phyloP scores from a whole-genome alignment of 331 rosid genomes.

The Quercus phellos region DNA sequence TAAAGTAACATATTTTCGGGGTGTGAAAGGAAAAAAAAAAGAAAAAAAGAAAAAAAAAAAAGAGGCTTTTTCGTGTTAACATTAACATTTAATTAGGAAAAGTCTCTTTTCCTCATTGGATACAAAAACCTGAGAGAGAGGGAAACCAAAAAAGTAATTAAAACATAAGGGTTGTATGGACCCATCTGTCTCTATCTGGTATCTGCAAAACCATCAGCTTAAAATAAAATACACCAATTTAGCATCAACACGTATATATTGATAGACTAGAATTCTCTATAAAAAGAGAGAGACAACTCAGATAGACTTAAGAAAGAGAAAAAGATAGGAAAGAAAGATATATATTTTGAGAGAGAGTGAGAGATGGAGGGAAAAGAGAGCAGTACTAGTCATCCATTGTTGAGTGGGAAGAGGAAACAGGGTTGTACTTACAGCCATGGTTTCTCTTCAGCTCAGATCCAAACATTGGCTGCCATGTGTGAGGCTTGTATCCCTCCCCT shows the following conservation, averaged over 20 bases:
- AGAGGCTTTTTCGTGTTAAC: too few species aligned
- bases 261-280: background rate
- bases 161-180: background rate
- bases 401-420: conserved; percentile 44
- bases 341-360: background rate
- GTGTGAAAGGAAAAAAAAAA: too few species aligned
- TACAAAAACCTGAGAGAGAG: too few species aligned
- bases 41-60: too few species aligned
- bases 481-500: conserved; percentile 66
- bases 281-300: background rate
- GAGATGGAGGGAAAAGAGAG: conserved; percentile 22
- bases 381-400: conserved; percentile 36
- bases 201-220: too few species aligned
- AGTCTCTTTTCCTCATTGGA: too few species aligned
- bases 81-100: too few species aligned
- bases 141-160: too few species aligned
- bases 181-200: background rate
- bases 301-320: background rate
- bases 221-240: too few species aligned
- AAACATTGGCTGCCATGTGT: conserved; percentile 53
- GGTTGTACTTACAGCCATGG: conserved; percentile 47
- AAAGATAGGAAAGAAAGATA: too few species aligned
- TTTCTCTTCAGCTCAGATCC: conserved; percentile 56
- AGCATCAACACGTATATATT: too few species aligned
- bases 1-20: too few species aligned